Conservation (phyloP, 129 eudicot species). For the Escallonia rubra region DNA sequence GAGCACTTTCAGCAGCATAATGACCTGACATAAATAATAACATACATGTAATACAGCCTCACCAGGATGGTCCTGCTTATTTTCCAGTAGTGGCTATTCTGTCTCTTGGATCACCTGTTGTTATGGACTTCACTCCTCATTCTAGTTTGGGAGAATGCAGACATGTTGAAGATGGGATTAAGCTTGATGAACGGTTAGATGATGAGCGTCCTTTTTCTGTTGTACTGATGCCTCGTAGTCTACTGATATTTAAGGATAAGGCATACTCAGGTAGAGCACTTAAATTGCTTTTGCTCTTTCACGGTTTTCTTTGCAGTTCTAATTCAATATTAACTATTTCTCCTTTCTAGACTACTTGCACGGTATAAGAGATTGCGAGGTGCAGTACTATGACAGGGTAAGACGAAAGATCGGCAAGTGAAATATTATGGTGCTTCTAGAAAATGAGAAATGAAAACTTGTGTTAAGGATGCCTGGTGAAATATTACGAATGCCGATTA, state of each 20-base stretch:
- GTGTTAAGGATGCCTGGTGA: too few relatives aligned
- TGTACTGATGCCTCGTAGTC: conserved; percentile 78
- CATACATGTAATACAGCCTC: conserved; percentile 55
- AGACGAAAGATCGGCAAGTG: too few relatives aligned
- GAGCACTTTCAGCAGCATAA: too few relatives aligned
- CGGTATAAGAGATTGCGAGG: too few relatives aligned
- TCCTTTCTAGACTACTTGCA: too few relatives aligned
- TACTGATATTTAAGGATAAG: conserved; percentile 77
- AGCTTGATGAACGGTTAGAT: conserved; percentile 9
- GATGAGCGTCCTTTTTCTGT: conserved; percentile 58
- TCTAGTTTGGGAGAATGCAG: conserved; percentile 22
- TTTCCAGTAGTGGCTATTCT: conserved; percentile 91
- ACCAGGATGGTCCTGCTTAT: conserved; percentile 99
- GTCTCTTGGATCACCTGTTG: conserved; percentile 84
- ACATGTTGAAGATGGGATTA: conserved; percentile 4
- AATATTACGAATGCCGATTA: too few relatives aligned
- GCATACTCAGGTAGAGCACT: conserved; percentile 66
- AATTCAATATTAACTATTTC: too few relatives aligned
- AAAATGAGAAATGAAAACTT: too few relatives aligned
- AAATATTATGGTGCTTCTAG: too few relatives aligned
- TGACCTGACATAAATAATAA: not conserved
- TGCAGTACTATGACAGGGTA: too few relatives aligned
- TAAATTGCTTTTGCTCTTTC: not conserved
- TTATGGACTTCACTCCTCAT: conserved; percentile 92
- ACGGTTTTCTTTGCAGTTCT: too few relatives aligned